Evolutionary conservation across 176 grass and related monocot genomes (phyloP).

Genomic region (Cocos nucifera): DNA sequence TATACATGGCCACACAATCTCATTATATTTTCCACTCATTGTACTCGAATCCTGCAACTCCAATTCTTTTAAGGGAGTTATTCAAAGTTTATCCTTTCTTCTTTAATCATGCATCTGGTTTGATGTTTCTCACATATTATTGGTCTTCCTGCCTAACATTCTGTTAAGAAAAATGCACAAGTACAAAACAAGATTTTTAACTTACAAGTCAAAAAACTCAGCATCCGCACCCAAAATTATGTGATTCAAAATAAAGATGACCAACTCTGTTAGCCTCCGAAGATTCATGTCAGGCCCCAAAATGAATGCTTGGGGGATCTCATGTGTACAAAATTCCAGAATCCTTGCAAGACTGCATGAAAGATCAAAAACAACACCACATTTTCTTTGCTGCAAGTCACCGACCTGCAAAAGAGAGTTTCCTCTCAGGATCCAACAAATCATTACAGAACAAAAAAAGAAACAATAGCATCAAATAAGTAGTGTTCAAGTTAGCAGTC

Average conservation of each 20-base stretch:
- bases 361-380: constrained; percentile 81
- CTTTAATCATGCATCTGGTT: no score
- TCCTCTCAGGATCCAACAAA: not conserved
- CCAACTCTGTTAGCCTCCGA: constrained; percentile 57
- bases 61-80: no score
- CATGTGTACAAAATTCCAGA: constrained; percentile 67
- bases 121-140: not conserved
- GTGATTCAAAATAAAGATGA: constrained; percentile 86
- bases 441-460: not conserved
- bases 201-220: constrained; percentile 92
- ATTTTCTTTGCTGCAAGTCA: constrained; percentile 79
- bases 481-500: no score
- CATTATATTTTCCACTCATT: no score
- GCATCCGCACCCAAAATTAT: constrained; percentile 68
- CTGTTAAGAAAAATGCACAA: not conserved
- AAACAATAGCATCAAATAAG: not conserved
- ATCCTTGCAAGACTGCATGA: constrained; percentile 71
- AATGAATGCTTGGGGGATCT: constrained; percentile 68
- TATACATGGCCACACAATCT: no score
- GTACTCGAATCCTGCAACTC: no score
- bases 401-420: constrained; percentile 40
- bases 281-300: constrained; percentile 81
- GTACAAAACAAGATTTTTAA: constrained; percentile 12
- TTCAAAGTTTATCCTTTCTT: no score
- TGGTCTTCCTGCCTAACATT: no score